Evolutionary conservation across 148 eudicot species (phyloP), one percentile per base, ranked within the genome.

Genomic region (Silene conica): DNA sequence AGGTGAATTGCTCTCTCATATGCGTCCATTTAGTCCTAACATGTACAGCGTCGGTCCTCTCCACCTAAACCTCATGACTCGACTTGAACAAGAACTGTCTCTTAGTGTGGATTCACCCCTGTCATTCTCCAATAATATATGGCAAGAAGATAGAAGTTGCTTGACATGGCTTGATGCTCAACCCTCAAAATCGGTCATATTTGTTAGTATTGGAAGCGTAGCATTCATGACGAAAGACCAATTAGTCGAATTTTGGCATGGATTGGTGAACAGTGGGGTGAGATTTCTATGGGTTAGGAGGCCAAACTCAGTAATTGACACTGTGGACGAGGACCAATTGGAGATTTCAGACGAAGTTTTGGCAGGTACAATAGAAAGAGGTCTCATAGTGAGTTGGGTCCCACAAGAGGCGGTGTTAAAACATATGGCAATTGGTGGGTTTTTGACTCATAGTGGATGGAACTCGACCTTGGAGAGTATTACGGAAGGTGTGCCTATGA

Each of bases 381-480:
- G 79, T 16, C 67, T 41, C 11, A 22, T 82, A 19, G 81, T 66
- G 19, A 71, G 70, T 69, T 82, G 84, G 84, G 81, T 26, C 16
- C 81, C 84, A 48, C 81, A 82, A 66, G 84, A 82, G 68, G 79
- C 64, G 76, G 84, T 82, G 7, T 56, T 82, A 20, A 55, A 58
- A 6, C 84, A 82, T 13, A 15, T 1, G 14, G 84, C 84, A 31
- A 54, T 75, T 16, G 84, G 84, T 1, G 80, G 81, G 20, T 82
- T 82, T 67, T 25, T 82, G 45, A 82, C 81, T 16, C 81, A 82
- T 25, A 50, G 78, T 78, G 81, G 84, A 3, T 81, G 83, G 83
- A 81, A 77, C 75, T 81, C 83, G 75, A 81, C 80, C 9, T 21
- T 77, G 50, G 83, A 82, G 71, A 82, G 81, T 58, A 82, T 78